Evolutionary conservation across 1,284 basidiomycete species (phyloP), one percentile per base, ranked within the genome.

Genomic region (Malassezia sp.): DNA sequence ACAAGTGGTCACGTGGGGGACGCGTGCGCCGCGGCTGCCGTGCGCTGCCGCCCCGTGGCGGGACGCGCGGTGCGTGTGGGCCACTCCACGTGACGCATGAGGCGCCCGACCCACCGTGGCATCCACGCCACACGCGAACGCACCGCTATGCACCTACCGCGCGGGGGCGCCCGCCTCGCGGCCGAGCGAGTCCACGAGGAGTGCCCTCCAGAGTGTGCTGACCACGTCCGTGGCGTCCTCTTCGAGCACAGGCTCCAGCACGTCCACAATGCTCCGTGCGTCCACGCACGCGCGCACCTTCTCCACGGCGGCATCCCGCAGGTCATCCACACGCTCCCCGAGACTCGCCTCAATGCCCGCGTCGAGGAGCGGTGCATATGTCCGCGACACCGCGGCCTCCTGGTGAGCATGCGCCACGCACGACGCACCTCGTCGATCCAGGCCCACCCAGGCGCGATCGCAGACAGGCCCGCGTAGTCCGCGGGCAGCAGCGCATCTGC

Each of bases 221-320:
- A 67, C 63, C 21, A 67, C 50, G 2, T 49, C 37, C 36, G 49
- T 47, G 10, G 61, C 62, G 46, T 67, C 64, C 20, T 67, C 63
- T 22, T 56, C 64, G 40, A 67, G 42, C 50, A 67, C 64, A 2
- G 61, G 62, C 42, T 61, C 63, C 9, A 67, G 50, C 15, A 46
- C 50, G 9, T 59, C 55, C 15, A 58, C 53, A 2, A 67, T 18
- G 8, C 42, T 53, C 1, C 30, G n/a, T 2, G 63, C 60, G 3
- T 33, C 15, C 18, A 32, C 37, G 24, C 51, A 45, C 3, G 35
- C 48, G 18, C 55, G 52, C 36, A 65, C 31, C 5, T 47, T 45
- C 26, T 63, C 57, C 17, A 67, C 32, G 2, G 57, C 42, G 10
- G 59, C 55, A 6, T 54, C 58, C 14, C 57, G 54, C 29, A 67